Conservation (phyloP, 306 rosid genomes). For the Luffa aegyptiaca region DNA sequence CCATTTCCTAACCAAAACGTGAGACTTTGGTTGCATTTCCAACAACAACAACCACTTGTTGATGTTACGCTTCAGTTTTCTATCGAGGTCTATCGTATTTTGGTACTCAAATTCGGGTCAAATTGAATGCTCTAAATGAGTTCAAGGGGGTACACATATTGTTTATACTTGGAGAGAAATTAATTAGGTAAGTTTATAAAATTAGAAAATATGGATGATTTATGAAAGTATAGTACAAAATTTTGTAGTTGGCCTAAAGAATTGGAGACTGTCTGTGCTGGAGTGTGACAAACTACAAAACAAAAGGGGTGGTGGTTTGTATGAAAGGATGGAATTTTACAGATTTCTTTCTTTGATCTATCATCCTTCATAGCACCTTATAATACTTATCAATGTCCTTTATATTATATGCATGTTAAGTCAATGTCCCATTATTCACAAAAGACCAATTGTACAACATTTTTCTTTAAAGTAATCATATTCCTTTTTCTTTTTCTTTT, state of each 20-base stretch:
- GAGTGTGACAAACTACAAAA: neutral
- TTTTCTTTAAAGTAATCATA: conserved; percentile 2
- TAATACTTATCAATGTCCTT: neutral
- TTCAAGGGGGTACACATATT: too few species aligned
- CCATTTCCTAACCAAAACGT: too few species aligned
- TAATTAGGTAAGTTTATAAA: too few species aligned
- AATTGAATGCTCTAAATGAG: too few species aligned
- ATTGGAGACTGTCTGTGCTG: neutral
- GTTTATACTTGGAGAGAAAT: too few species aligned
- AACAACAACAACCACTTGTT: too few species aligned
- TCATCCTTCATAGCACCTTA: neutral
- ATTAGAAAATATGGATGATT: neutral
- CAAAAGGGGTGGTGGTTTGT: neutral
- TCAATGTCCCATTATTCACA: conserved; percentile 5
- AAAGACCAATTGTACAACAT: neutral
- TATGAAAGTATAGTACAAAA: neutral
- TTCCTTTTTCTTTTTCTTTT: neutral
- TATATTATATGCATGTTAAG: neutral
- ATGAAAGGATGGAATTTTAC: neutral
- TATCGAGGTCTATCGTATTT: too few species aligned
- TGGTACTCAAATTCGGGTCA: too few species aligned
- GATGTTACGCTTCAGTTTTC: too few species aligned
- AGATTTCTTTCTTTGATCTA: neutral
- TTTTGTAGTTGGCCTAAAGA: neutral
- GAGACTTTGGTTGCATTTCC: too few species aligned